phyloP scores from a whole-genome alignment of 805 yeast species.

The Barnettozyma vustinii region DNA sequence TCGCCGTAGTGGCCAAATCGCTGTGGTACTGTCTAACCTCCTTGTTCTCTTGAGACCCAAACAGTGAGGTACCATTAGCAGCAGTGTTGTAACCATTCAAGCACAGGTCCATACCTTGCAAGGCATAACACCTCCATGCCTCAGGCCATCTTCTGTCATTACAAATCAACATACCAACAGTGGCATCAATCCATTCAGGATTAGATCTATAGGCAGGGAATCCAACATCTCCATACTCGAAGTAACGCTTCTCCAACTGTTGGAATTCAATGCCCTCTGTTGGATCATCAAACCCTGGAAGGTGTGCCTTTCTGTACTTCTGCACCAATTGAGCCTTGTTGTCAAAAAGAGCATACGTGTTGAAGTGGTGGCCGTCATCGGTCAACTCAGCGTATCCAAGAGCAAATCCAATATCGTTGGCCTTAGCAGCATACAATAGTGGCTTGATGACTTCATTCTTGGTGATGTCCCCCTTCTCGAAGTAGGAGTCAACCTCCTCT shows the following conservation, averaged over 20 bases:
- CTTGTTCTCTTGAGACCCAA: constrained; percentile 29
- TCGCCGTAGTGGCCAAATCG: constrained; percentile 30
- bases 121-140: constrained; percentile 35
- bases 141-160: constrained; percentile 40
- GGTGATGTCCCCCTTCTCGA: constrained; percentile 32
- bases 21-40: constrained; percentile 29
- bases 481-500: constrained; percentile 31
- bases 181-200: constrained; percentile 33
- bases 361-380: constrained; percentile 32
- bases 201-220: constrained; percentile 31
- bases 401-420: constrained; percentile 27
- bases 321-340: constrained; percentile 27
- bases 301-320: constrained; percentile 34
- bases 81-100: constrained; percentile 34
- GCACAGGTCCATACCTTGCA: constrained; percentile 37
- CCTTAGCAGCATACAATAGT: constrained; percentile 29
- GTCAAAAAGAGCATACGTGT: constrained; percentile 30
- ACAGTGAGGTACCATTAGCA: constrained; percentile 29
- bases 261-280: constrained; percentile 29
- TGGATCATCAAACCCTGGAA: constrained; percentile 33
- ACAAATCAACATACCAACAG: constrained; percentile 34
- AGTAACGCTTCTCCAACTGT: constrained; percentile 35
- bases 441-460: constrained; percentile 24
- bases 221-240: constrained; percentile 33
- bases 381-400: constrained; percentile 36